These are phyloP conservation scores for Corymbia maculata DNA, from an alignment of 345 rosid species.

Conservation along the genomic window DNA sequence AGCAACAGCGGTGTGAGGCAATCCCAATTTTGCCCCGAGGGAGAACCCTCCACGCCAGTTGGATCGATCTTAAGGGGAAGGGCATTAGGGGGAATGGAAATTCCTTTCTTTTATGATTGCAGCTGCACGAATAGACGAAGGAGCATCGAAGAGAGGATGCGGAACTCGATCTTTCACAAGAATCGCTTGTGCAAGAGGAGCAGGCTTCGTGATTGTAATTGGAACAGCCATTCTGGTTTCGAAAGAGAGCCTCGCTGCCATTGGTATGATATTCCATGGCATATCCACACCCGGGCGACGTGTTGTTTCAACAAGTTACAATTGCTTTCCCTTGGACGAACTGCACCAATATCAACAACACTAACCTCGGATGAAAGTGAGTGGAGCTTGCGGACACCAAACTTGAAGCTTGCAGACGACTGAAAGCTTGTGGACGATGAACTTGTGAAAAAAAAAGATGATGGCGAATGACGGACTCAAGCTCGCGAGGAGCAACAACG, in stretches of 20 bases:
- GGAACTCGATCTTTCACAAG: background rate
- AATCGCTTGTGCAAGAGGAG: background rate
- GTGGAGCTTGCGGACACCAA: too few relatives aligned
- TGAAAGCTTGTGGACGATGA: rapidly evolving
- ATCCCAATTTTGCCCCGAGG: constrained; percentile 72
- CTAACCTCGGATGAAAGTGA: background rate
- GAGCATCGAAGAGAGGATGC: background rate
- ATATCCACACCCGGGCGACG: background rate
- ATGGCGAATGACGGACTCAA: too few relatives aligned
- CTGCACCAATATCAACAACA: background rate
- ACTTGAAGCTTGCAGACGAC: too few relatives aligned
- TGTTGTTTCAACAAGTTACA: background rate
- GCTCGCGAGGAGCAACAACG: too few relatives aligned
- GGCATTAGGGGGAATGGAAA: background rate
- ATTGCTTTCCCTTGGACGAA: background rate
- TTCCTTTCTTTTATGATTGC: background rate
- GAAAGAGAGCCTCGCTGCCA: too few relatives aligned
- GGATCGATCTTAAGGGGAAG: constrained; percentile 16
- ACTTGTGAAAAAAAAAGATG: too few relatives aligned
- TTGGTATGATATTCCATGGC: too few relatives aligned
- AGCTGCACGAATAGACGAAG: background rate
- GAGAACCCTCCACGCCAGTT: constrained; percentile 83
- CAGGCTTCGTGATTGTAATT: background rate
- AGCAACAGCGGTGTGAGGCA: constrained; percentile 68
- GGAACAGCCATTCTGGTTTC: background rate